Conservation (phyloP, 305 asterid genomes). For the Nicotiana rustica region DNA sequence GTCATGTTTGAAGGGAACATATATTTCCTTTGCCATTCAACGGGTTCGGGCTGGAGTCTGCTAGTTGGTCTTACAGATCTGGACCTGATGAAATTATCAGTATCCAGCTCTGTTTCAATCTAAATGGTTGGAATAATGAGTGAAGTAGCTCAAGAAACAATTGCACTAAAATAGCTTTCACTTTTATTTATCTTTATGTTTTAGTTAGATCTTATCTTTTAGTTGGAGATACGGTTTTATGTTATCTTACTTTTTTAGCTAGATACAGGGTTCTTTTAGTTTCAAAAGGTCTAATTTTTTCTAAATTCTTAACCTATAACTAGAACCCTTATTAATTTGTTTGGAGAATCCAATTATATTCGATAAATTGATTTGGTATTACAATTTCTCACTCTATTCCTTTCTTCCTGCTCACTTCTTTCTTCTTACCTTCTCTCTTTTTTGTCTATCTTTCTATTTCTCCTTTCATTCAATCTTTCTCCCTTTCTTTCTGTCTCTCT, state of each 20-base stretch:
- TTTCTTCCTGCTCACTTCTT: not conserved
- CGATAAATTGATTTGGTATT: conserved; percentile 24
- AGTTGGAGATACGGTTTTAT: not conserved
- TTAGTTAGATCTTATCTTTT: conserved; percentile 23
- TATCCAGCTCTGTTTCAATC: conserved; percentile 28
- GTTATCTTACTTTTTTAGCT: not conserved
- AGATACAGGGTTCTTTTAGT: not conserved
- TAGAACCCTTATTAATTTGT: conserved; percentile 22
- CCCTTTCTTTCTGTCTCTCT: conserved; percentile 2
- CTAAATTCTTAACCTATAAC: not conserved
- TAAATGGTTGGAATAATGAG: conserved; percentile 16
- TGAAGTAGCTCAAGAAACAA: conserved; percentile 29
- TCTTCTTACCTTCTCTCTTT: conserved; percentile 10
- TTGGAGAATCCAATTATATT: not conserved
- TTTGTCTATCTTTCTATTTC: conserved; percentile 20
- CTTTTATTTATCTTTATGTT: not conserved
- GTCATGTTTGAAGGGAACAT: conserved; percentile 22
- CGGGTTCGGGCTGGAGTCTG: conserved; percentile 10
- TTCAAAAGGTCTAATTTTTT: not conserved
- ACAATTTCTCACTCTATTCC: conserved; percentile 5
- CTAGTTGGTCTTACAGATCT: not conserved
- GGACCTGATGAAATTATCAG: conserved; percentile 17
- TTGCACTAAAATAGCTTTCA: not conserved
- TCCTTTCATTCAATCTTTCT: conserved; percentile 3
- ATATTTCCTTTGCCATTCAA: conserved; percentile 1